A percentile compares a stretch with the other conserved stretches of the same genome.
Conservation (phyloP, 2,329 filamentous ascomycete species). For the Graphilbum fragrans region DNA sequence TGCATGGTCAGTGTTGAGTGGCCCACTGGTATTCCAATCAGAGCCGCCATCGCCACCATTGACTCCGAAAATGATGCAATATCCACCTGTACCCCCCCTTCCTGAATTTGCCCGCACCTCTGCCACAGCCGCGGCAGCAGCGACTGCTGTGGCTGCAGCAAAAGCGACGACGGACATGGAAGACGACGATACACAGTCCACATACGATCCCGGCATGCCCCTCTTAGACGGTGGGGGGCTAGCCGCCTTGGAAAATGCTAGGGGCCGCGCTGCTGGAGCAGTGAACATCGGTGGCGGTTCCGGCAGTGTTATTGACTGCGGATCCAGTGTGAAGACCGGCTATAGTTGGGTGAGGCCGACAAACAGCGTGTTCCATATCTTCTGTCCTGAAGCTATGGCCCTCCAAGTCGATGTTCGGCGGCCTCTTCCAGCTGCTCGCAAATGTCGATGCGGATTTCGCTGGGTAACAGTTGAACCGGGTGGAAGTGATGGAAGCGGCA, state of each 20-base stretch:
- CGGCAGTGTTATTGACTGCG: no score
- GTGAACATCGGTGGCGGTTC: no score
- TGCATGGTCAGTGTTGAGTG: constrained; percentile 14
- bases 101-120: not conserved
- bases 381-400: constrained; percentile 26
- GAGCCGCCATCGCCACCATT: constrained; percentile 14
- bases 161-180: not conserved
- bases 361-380: constrained; percentile 26
- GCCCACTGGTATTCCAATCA: constrained; percentile 14
- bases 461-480: constrained; percentile 13
- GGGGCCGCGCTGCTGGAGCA: no score
- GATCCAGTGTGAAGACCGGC: constrained; percentile 4
- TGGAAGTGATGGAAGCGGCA: not conserved
- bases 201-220: no score
- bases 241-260: no score
- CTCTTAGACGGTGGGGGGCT: no score
- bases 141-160: not conserved
- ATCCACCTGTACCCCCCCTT: constrained; percentile 4
- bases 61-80: constrained; percentile 5
- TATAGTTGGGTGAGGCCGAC: constrained; percentile 13
- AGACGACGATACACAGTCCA: not conserved
- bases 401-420: constrained; percentile 22
- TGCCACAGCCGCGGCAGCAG: not conserved
- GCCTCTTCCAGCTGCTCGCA: constrained; percentile 14
- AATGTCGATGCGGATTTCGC: constrained; percentile 23